Evolutionary conservation across 1,139 yeast species (phyloP).

Genomic region (Debaryomyces psychrophilus): DNA sequence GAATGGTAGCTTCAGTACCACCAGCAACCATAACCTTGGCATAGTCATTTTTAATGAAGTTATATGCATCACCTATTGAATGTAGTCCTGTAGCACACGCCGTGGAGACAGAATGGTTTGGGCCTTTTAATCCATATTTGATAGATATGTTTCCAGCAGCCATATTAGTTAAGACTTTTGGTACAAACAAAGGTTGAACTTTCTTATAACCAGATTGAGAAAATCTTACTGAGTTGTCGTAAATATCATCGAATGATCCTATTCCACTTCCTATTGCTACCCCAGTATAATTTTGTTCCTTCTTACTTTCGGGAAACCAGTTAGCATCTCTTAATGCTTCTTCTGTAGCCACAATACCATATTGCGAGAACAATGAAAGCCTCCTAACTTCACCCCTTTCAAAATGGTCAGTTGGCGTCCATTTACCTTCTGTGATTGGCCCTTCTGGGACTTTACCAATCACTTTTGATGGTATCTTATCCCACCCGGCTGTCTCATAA

Average conservation of each 20-base stretch:
- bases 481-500: conserved; percentile 49
- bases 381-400: conserved; percentile 55
- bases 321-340: conserved; percentile 77
- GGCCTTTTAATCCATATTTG: conserved; percentile 74
- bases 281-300: conserved; percentile 50
- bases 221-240: conserved; percentile 59
- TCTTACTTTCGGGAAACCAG: conserved; percentile 41
- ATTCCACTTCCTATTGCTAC: conserved; percentile 93
- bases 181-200: conserved; percentile 85
- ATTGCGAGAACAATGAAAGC: conserved; percentile 74
- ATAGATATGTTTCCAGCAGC: conserved; percentile 93
- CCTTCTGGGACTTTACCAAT: conserved; percentile 75
- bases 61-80: conserved; percentile 89
- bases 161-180: conserved; percentile 85
- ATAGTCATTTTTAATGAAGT: conserved; percentile 77
- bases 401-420: conserved; percentile 52
- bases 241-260: conserved; percentile 81
- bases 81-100: conserved; percentile 98
- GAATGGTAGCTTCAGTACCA: conserved; percentile 85
- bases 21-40: conserved; percentile 92
- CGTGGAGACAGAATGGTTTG: conserved; percentile 85
- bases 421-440: conserved; percentile 48
- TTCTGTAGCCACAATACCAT: conserved; percentile 73
- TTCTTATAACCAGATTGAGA: conserved; percentile 61
- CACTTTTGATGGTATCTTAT: conserved; percentile 70